Percentiles rank a stretch among this genome's conserved stretches.
Evolutionary conservation across 768 basidiomycete genomes (phyloP).

Genomic region (Favolaschia claudopus): DNA sequence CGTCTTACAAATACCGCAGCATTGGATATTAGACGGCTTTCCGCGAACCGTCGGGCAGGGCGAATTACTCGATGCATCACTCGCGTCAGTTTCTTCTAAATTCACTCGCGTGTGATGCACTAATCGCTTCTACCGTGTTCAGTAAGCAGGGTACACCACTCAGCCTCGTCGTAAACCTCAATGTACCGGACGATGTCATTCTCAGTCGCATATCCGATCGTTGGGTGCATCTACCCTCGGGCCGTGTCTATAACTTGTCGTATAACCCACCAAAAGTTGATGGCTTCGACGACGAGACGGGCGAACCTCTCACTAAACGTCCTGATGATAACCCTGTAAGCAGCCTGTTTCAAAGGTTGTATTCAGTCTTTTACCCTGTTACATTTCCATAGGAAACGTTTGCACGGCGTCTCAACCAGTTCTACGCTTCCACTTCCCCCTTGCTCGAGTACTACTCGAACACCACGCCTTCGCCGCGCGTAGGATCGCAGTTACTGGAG

Average conservation of each 20-base stretch:
- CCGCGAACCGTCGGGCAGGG: constrained; percentile 91
- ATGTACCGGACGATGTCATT: constrained; percentile 89
- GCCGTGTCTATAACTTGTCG: constrained; percentile 88
- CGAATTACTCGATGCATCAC: constrained; percentile 75
- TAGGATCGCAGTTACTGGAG: constrained; percentile 58
- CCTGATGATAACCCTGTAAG: constrained; percentile 90
- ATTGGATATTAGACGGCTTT: constrained; percentile 94
- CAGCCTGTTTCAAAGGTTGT: constrained; percentile 20
- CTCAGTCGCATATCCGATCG: constrained; percentile 88
- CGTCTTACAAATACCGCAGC: constrained; percentile 48
- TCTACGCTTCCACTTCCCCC: constrained; percentile 83
- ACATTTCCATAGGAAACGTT: constrained; percentile 68
- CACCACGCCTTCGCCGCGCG: constrained; percentile 48
- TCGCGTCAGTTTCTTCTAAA: constrained; percentile 63
- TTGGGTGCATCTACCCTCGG: constrained; percentile 88
- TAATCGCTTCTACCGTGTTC: constrained; percentile 13
- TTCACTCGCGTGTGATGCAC: neutral
- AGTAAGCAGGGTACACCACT: constrained; percentile 72
- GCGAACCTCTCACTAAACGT: constrained; percentile 85
- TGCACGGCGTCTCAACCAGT: constrained; percentile 74
- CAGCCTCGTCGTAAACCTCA: constrained; percentile 84
- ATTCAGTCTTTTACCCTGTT: constrained; percentile 17
- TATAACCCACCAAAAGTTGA: constrained; percentile 85
- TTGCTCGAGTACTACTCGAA: constrained; percentile 75
- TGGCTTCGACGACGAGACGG: constrained; percentile 86